These are phyloP conservation scores for Aristolochia fimbriata DNA, from an alignment of 164 flowering plant genomes.

Conservation along the genomic window DNA sequence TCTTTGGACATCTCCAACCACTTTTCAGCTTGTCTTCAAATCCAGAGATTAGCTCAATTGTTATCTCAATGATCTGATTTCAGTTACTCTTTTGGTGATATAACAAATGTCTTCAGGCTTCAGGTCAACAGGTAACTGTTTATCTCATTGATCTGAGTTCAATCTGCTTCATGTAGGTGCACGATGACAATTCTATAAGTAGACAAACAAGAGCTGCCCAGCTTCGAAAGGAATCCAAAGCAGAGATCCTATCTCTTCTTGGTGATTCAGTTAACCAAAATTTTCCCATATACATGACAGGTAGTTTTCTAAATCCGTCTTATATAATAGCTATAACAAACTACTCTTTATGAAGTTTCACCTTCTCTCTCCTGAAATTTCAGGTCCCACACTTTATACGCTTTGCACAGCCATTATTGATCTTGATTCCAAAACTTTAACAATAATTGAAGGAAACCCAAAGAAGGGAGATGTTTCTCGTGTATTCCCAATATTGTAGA, in stretches of 20 bases:
- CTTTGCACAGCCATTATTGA: conserved; percentile 57
- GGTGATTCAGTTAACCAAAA: conserved; percentile 40
- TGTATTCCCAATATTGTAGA: no score
- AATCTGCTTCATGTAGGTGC: conserved; percentile 37
- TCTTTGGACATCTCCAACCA: no score
- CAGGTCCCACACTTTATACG: conserved; percentile 73
- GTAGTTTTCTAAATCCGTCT: conserved; percentile 17
- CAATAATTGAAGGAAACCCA: conserved; percentile 68
- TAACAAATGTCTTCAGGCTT: no score
- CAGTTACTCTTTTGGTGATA: no score
- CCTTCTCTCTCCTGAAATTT: conserved; percentile 3
- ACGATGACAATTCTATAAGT: conserved; percentile 59
- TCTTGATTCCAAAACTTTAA: conserved; percentile 46
- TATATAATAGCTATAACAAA: background rate
- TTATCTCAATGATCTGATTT: no score
- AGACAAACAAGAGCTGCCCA: conserved; percentile 51
- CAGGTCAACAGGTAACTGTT: background rate
- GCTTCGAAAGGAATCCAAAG: conserved; percentile 44
- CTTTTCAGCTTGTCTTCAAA: no score
- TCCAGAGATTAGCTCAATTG: no score
- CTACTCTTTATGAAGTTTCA: background rate
- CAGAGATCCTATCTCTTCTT: conserved; percentile 52
- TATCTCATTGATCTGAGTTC: no score
- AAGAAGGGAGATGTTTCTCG: conserved; percentile 12
- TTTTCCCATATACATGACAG: conserved; percentile 75